Base-by-base conservation (phyloP, 768 basidiomycete genomes). In the Pulveroboletus frians region DNA sequence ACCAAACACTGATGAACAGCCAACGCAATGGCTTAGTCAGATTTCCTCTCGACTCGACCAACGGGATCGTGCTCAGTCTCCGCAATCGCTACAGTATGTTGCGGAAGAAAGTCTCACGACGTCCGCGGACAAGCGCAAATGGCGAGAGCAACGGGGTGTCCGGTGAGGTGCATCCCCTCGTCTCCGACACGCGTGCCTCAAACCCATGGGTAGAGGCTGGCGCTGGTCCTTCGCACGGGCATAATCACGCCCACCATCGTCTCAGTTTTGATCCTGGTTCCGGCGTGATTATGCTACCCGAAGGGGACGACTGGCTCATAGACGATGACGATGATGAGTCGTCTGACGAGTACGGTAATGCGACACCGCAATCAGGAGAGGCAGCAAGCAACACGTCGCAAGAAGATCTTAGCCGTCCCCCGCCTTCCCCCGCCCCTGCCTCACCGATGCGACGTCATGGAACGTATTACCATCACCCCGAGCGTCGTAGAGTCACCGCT, bases 401-500 rank as follows among this genome's bases (percentile, higher is more conserved):
- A 49, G 68, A 66, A 39, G 64, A 64, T 37, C 42, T 63, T 20
- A 48, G 29, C n/a, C 49, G 37, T 23, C 36, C 17, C 5, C 23
- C 46, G n/a, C 31, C 63, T 23, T 55, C 67, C 7, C 54, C 64
- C 18, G 39, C 64, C 39, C 39, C 62, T 9, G 64, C 71, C 6
- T 70, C 74, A n/a, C 70, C 75, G 15, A 64, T 71, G 48, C 82
- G 79, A 54, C 72, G 86, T 26, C 85, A 88, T 64, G 78, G 80
- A 30, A 91, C 87, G 23, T 91, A 91, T 59, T 92, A 85, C 56
- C 91, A 91, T 64, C 91, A 91, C 65, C 91, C 91, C 0, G 91
- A 92, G 60, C 74, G 73, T 35, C 68, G 68, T 40, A 49, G 75
- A 59, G 74, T 76, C 53, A 60, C 66, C 0, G 72, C 84, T 49